These are phyloP conservation scores for Coemansia sp. DNA, from an alignment of 192 early-diverging fungal genomes.

Conservation along the genomic window DNA sequence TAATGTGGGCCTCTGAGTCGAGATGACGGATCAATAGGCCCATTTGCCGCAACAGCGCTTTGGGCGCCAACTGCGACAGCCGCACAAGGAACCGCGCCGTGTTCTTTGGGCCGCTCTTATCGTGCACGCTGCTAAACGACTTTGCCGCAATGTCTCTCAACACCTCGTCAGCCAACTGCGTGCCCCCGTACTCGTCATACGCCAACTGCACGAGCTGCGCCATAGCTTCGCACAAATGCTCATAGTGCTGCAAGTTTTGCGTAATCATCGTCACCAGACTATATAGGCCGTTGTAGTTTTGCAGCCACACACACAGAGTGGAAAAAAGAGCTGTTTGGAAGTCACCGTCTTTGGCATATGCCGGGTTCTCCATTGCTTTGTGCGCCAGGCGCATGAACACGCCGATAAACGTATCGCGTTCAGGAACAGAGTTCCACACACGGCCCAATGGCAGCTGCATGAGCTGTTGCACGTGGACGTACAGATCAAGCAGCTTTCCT, in stretches of 20 bases:
- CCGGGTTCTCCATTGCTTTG: constrained; percentile 78
- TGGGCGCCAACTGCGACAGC: constrained; percentile 80
- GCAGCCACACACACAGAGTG: constrained; percentile 74
- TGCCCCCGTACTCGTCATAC: constrained; percentile 60
- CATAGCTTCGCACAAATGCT: constrained; percentile 80
- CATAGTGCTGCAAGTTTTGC: constrained; percentile 83
- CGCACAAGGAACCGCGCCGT: constrained; percentile 80
- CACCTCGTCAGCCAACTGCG: constrained; percentile 72
- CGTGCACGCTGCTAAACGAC: constrained; percentile 66
- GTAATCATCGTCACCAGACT: constrained; percentile 77
- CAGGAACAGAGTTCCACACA: constrained; percentile 58
- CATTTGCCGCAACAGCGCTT: constrained; percentile 86
- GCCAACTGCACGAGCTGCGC: constrained; percentile 71
- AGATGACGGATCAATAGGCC: constrained; percentile 78
- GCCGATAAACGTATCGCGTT: constrained; percentile 53
- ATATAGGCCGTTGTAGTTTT: constrained; percentile 74
- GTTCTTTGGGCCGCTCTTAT: constrained; percentile 77
- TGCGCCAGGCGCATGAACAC: constrained; percentile 76
- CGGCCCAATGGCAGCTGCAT: constrained; percentile 60
- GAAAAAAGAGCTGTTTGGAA: constrained; percentile 65
- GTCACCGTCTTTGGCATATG: constrained; percentile 60
- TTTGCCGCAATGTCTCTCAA: constrained; percentile 64
- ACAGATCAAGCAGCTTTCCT: constrained; percentile 47
- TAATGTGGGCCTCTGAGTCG: constrained; percentile 87
- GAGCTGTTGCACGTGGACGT: constrained; percentile 31